These are phyloP conservation scores for Schizosaccharomyces japonicus DNA, from an alignment of 805 yeast species.

Conservation along the genomic window DNA sequence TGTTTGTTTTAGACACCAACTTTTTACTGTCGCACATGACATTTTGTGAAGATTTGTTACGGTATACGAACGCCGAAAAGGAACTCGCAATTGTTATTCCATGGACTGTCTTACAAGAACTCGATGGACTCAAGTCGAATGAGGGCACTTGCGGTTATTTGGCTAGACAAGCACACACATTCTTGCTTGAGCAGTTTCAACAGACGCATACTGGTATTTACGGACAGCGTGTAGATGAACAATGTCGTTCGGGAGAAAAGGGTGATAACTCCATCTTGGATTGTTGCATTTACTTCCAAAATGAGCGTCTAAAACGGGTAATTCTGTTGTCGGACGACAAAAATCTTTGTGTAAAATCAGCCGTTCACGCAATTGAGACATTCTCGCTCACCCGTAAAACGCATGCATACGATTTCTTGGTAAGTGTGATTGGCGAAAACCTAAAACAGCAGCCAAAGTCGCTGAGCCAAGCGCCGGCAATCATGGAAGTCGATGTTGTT, in stretches of 20 bases:
- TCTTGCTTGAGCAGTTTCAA: slow-evolving; percentile 47
- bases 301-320: slow-evolving; percentile 19
- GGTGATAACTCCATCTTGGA: slow-evolving; percentile 74
- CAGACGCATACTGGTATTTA: slow-evolving; percentile 25
- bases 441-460: too few relatives aligned
- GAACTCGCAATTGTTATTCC: slow-evolving; percentile 43
- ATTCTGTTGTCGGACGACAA: slow-evolving; percentile 60
- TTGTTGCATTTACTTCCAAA: slow-evolving; percentile 46
- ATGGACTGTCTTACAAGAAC: slow-evolving; percentile 39
- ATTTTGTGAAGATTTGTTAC: slow-evolving; percentile 29
- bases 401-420: not conserved
- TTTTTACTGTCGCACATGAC: slow-evolving; percentile 47
- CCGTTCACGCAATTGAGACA: slow-evolving; percentile 17
- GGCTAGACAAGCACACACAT: slow-evolving; percentile 53
- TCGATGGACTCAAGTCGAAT: slow-evolving; percentile 57
- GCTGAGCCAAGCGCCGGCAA: not conserved
- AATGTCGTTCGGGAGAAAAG: slow-evolving; percentile 20
- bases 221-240: slow-evolving; percentile 42
- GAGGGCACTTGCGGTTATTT: slow-evolving; percentile 13
- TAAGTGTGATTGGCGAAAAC: too few relatives aligned
- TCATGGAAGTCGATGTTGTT: not conserved
- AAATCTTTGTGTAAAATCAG: slow-evolving; percentile 57
- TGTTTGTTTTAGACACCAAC: slow-evolving; percentile 52
- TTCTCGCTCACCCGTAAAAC: not conserved
- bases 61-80: slow-evolving; percentile 19